phyloP scores from a whole-genome alignment of 257 asterid genomes.

The Primulina huaijiensis region DNA sequence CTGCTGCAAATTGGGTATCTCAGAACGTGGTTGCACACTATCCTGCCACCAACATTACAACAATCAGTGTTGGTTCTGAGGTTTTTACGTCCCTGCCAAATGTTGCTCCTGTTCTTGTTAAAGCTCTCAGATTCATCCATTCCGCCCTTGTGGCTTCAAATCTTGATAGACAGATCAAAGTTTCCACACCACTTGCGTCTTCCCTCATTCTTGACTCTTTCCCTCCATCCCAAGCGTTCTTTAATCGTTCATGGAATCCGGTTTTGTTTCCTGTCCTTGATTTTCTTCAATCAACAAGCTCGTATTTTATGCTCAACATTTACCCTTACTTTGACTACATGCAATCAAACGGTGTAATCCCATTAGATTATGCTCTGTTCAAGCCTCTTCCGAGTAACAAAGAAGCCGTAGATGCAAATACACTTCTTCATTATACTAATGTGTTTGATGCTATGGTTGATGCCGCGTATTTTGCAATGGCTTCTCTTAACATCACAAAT shows the following conservation, averaged over 20 bases:
- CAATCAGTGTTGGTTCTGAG: slow-evolving; percentile 77
- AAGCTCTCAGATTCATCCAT: slow-evolving; percentile 63
- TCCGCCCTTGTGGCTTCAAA: slow-evolving; percentile 79
- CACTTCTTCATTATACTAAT: slow-evolving; percentile 73
- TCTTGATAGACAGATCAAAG: slow-evolving; percentile 63
- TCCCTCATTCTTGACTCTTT: slow-evolving; percentile 71
- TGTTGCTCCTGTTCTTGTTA: slow-evolving; percentile 56
- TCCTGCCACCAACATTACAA: slow-evolving; percentile 69
- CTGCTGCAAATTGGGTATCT: slow-evolving; percentile 85
- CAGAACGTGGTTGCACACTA: slow-evolving; percentile 74
- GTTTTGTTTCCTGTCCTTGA: slow-evolving; percentile 57
- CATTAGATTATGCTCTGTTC: slow-evolving; percentile 80
- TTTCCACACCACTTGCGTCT: slow-evolving; percentile 74
- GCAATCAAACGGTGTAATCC: slow-evolving; percentile 69
- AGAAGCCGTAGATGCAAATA: slow-evolving; percentile 88
- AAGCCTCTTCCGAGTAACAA: slow-evolving; percentile 66
- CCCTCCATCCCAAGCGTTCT: slow-evolving; percentile 79
- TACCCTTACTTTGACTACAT: slow-evolving; percentile 75
- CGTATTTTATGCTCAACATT: slow-evolving; percentile 69
- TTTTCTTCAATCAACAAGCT: slow-evolving; percentile 61
- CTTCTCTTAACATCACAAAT: slow-evolving; percentile 70
- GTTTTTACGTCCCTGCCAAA: slow-evolving; percentile 65
- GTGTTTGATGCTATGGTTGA: slow-evolving; percentile 89
- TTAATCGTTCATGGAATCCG: slow-evolving; percentile 58
- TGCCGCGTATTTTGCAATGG: slow-evolving; percentile 87